Evolutionary conservation across 1,284 basidiomycete genomes (phyloP), one percentile per base, ranked within the genome.

Genomic region (Rhodotorula sp.): DNA sequence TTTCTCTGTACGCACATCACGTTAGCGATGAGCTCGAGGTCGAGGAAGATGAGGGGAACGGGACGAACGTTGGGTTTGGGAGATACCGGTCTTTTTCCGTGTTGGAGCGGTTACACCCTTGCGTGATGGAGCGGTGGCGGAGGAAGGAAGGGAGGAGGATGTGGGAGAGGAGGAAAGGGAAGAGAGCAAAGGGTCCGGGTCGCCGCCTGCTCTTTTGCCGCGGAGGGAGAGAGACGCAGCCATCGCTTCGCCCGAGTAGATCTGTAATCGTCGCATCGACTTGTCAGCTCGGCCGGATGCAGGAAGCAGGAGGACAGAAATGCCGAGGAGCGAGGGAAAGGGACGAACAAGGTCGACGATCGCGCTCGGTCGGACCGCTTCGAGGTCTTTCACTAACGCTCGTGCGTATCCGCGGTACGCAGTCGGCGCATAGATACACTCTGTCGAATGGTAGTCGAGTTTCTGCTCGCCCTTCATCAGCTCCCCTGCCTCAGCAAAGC

Each of bases 361-460:
- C 3, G 92, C 91, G 76, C 90, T 92, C 0, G 96, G 94, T 27
- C 95, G 86, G 47, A 94, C 89, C 0, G 90, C 90, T 82, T 99
- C 95, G 22, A 99, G 85, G 75, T 98, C 93, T 80, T 99, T 99
- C 54, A 99, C 85, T 77, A 98, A 96, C 0, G 88, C 88, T 55
- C 95, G 85, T 0, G 96, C 94, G 79, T 98, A 94, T 0, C 96
- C 96, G 27, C 95, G 89, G 80, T 99, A 99, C 4, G 95, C 96
- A 76, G 81, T 80, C 19, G 96, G 96, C 5, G 94, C 96, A 81
- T 99, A 99, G 77, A 98, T 98, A 80, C 95, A 99, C 80, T 99
- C 95, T 8, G 96, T 99, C 2, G 94, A 97, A 81, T 98, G 98
- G 81, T 99, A 99, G 78, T 97, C 94, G 47, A 99, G 85, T 81